Percentiles rank a stretch among this genome's conserved stretches.
phyloP scores from a whole-genome alignment of 495 filamentous ascomycete species.

The Penicillium fimorum region DNA sequence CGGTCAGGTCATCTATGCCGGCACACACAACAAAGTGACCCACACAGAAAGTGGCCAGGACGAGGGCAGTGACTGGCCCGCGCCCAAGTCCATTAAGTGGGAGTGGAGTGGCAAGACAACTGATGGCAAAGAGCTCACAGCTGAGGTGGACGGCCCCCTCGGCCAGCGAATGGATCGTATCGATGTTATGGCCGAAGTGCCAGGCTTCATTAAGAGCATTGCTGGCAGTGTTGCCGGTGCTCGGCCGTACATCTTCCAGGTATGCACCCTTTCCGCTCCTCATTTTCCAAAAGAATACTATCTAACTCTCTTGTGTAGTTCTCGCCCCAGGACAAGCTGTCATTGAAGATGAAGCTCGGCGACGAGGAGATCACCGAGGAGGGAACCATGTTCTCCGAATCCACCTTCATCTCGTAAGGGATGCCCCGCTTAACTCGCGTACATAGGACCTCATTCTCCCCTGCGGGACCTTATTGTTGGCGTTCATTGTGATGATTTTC shows the following conservation, averaged over 20 bases:
- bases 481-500: constrained; percentile 23
- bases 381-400: constrained; percentile 76
- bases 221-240: constrained; percentile 84
- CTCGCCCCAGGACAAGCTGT: constrained; percentile 58
- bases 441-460: constrained; percentile 34
- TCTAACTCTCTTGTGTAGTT: constrained; percentile 48
- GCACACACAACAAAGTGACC: constrained; percentile 55
- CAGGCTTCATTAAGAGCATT: constrained; percentile 90
- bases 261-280: constrained; percentile 27
- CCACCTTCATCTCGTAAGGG: constrained; percentile 80
- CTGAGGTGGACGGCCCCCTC: constrained; percentile 64
- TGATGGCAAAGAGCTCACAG: constrained; percentile 69
- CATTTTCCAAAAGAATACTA: neutral
- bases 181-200: constrained; percentile 95
- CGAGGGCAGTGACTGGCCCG: constrained; percentile 81
- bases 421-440: constrained; percentile 22
- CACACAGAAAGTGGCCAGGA: constrained; percentile 71
- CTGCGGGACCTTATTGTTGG: constrained; percentile 15
- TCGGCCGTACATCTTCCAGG: constrained; percentile 97
- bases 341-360: constrained; percentile 78
- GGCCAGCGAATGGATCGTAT: constrained; percentile 77
- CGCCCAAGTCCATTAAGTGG: constrained; percentile 72
- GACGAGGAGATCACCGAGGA: constrained; percentile 73
- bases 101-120: constrained; percentile 75
- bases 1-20: constrained; percentile 73